Evolutionary conservation across 176 grass and related monocot genomes (phyloP).

Genomic region (Zea mays): DNA sequence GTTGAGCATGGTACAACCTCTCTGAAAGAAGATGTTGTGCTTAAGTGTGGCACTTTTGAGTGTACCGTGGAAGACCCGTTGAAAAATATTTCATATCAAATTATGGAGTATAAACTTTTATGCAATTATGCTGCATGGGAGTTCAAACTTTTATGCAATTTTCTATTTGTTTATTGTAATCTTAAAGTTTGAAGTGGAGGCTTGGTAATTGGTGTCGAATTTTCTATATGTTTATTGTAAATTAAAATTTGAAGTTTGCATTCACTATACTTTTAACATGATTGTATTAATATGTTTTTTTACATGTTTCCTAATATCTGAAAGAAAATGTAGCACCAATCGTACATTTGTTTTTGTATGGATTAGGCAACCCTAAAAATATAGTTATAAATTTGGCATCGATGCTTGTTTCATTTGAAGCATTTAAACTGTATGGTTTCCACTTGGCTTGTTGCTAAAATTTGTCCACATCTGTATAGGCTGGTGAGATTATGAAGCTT

Average conservation of each 20-base stretch:
- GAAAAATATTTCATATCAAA: background rate
- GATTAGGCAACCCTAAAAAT: background rate
- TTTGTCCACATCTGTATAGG: slow-evolving; percentile 44
- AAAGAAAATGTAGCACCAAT: background rate
- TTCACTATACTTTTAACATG: background rate
- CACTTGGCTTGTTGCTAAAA: slow-evolving; percentile 14
- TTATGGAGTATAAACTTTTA: slow-evolving; percentile 10
- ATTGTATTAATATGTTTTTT: background rate
- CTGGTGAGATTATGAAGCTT: slow-evolving; percentile 93
- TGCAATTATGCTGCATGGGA: background rate
- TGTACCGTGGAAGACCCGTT: background rate
- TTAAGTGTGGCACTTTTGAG: background rate
- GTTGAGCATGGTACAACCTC: background rate
- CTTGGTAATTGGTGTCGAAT: background rate
- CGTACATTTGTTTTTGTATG: background rate
- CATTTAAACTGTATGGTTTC: slow-evolving; percentile 19
- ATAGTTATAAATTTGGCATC: background rate
- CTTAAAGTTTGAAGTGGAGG: background rate
- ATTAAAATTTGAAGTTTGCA: slow-evolving; percentile 4
- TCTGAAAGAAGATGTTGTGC: background rate
- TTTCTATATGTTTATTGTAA: slow-evolving; percentile 4
- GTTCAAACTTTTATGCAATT: background rate
- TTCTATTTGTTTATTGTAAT: background rate
- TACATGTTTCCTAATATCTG: background rate
- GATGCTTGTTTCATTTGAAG: slow-evolving; percentile 15